These are phyloP conservation scores for Lecanicillium sp. DNA, from an alignment of 2,329 filamentous ascomycete species.

Conservation along the genomic window DNA sequence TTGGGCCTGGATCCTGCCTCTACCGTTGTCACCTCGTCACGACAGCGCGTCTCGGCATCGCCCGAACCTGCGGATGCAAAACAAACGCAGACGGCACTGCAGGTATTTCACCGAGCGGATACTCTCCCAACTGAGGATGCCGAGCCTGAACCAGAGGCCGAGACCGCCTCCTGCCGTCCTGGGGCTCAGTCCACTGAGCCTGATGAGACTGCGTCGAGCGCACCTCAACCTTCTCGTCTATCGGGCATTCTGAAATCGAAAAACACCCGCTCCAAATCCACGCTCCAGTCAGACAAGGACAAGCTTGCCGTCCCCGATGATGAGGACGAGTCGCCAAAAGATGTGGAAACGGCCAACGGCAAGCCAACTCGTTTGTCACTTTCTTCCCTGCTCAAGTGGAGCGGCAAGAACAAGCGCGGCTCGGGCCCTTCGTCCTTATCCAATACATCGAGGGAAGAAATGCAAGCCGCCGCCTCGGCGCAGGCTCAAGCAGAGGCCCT, in stretches of 20 bases:
- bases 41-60: slow-evolving; percentile 30
- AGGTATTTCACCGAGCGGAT: slow-evolving; percentile 27
- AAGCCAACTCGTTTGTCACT: slow-evolving; percentile 48
- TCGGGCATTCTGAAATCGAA: slow-evolving; percentile 39
- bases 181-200: slow-evolving; percentile 1
- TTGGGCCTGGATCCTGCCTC: slow-evolving; percentile 53
- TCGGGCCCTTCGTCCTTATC: slow-evolving; percentile 72
- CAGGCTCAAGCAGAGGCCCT: slow-evolving; percentile 26
- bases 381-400: slow-evolving; percentile 70
- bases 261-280: slow-evolving; percentile 46
- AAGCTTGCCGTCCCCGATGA: slow-evolving; percentile 38
- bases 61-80: slow-evolving; percentile 22
- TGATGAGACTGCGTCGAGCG: slow-evolving; percentile 15
- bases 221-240: slow-evolving; percentile 23
- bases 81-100: slow-evolving; percentile 20
- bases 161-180: neutral
- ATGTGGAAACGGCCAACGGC: slow-evolving; percentile 47
- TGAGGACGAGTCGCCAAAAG: slow-evolving; percentile 45
- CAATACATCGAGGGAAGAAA: slow-evolving; percentile 85
- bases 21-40: slow-evolving; percentile 50
- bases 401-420: slow-evolving; percentile 51
- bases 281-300: slow-evolving; percentile 35
- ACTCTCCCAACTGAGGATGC: slow-evolving; percentile 19
- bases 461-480: slow-evolving; percentile 39
- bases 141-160: slow-evolving; percentile 18